Conservation (phyloP, 495 filamentous ascomycete species). For the Ramalina peruviana region DNA sequence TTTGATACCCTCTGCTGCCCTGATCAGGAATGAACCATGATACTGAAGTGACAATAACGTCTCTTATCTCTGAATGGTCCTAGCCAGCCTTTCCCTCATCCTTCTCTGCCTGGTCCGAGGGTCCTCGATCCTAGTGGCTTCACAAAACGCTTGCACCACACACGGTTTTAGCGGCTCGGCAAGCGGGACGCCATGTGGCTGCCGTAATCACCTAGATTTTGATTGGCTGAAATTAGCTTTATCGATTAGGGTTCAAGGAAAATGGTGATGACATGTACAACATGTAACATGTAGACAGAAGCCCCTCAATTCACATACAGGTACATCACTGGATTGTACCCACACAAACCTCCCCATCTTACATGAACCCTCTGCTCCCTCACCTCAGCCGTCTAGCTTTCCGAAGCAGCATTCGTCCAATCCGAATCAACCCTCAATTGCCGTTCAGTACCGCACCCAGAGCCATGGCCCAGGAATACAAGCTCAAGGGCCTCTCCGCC, state of each 20-base stretch:
- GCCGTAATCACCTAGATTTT: not conserved
- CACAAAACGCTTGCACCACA: too few species aligned
- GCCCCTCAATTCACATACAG: not conserved
- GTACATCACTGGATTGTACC: not conserved
- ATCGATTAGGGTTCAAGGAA: constrained; percentile 17
- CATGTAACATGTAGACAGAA: not conserved
- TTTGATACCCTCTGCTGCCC: too few species aligned
- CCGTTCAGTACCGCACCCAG: constrained; percentile 16
- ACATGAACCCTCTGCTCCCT: constrained; percentile 2
- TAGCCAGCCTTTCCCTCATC: too few species aligned
- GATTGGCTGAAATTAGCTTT: constrained; percentile 3
- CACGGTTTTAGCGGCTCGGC: too few species aligned
- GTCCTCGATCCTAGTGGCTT: too few species aligned
- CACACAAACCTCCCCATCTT: not conserved
- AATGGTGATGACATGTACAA: constrained; percentile 30
- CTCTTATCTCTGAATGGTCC: too few species aligned
- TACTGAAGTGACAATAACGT: too few species aligned
- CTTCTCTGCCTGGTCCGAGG: too few species aligned
- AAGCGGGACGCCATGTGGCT: too few species aligned
- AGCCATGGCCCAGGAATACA: constrained; percentile 61
- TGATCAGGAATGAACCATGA: too few species aligned
- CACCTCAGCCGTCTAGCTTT: not conserved
- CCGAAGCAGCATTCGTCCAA: not conserved
- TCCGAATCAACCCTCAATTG: not conserved
- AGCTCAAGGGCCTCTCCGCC: constrained; percentile 64